Conservation (phyloP, 139 green algal species). For the Picochlorum sp. region DNA sequence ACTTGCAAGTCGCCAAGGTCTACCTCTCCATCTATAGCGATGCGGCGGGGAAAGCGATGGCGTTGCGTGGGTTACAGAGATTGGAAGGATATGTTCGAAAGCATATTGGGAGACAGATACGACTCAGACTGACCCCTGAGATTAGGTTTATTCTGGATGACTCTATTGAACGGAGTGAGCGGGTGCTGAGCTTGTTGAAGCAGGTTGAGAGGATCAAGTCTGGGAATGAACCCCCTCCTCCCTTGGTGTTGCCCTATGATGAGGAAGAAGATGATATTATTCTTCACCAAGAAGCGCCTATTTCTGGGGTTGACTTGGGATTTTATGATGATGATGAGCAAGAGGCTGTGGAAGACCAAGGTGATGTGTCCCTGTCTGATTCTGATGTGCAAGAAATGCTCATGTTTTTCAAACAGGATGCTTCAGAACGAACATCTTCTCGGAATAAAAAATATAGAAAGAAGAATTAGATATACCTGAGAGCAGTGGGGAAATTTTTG, state of each 20-base stretch:
- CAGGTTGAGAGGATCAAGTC: slow-evolving; percentile 19
- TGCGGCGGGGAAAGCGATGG: slow-evolving; percentile 47
- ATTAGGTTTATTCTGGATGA: slow-evolving; percentile 84
- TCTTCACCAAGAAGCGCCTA: slow-evolving; percentile 14
- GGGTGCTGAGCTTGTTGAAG: slow-evolving; percentile 39
- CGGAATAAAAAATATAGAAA: not conserved
- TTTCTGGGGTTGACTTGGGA: slow-evolving; percentile 22
- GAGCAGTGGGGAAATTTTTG: too few species aligned
- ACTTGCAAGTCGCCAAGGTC: slow-evolving; percentile 78
- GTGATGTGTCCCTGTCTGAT: not conserved
- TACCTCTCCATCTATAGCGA: slow-evolving; percentile 66
- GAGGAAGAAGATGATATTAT: not conserved
- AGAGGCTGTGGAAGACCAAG: not conserved
- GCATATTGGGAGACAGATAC: slow-evolving; percentile 50
- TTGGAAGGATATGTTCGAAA: slow-evolving; percentile 75
- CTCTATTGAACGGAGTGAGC: slow-evolving; percentile 53
- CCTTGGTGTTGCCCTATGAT: slow-evolving; percentile 19
- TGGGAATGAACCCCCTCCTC: slow-evolving; percentile 30
- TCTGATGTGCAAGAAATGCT: slow-evolving; percentile 19
- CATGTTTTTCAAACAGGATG: slow-evolving; percentile 16
- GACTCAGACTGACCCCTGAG: slow-evolving; percentile 77
- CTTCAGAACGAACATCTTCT: not conserved
- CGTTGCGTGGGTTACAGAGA: slow-evolving; percentile 62
- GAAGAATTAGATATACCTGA: not conserved
- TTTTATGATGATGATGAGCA: slow-evolving; percentile 16